Evolutionary conservation across 306 rosid genomes (phyloP).

Genomic region (Prunus salicina): DNA sequence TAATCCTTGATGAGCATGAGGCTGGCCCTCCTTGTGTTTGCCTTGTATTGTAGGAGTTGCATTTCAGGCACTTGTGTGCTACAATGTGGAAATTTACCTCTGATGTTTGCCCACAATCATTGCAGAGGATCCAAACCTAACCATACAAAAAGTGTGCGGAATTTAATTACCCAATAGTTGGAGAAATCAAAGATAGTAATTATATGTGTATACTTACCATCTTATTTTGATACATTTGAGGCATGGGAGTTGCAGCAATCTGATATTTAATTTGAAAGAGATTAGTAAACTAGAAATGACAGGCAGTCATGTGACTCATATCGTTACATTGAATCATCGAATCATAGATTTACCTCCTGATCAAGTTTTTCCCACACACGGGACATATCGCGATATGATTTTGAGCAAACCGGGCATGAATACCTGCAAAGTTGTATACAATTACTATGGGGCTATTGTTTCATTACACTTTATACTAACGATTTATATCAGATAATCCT

Average conservation of each 20-base stretch:
- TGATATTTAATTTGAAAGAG: slow-evolving; percentile 13
- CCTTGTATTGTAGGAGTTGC: slow-evolving; percentile 63
- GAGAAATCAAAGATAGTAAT: background rate
- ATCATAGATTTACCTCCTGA: slow-evolving; percentile 39
- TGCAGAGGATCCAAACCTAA: slow-evolving; percentile 76
- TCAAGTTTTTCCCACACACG: slow-evolving; percentile 63
- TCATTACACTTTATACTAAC: background rate
- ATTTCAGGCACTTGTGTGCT: slow-evolving; percentile 47
- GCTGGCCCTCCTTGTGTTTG: slow-evolving; percentile 46
- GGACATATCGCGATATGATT: slow-evolving; percentile 71
- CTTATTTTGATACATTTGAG: slow-evolving; percentile 39
- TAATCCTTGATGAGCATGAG: slow-evolving; percentile 46
- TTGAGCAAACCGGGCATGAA: slow-evolving; percentile 81
- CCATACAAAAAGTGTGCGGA: background rate
- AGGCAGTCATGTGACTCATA: background rate
- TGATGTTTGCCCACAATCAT: slow-evolving; percentile 61
- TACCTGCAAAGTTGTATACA: slow-evolving; percentile 41
- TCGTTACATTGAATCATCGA: background rate
- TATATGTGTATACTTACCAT: slow-evolving; percentile 19
- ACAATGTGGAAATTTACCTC: slow-evolving; percentile 54
- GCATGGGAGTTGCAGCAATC: slow-evolving; percentile 45
- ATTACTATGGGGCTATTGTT: background rate
- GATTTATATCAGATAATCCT: background rate
- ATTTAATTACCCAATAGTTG: background rate
- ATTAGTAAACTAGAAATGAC: background rate